These are phyloP conservation scores for Corymbia calophylla DNA, from an alignment of 441 rosid species.

Conservation along the genomic window DNA sequence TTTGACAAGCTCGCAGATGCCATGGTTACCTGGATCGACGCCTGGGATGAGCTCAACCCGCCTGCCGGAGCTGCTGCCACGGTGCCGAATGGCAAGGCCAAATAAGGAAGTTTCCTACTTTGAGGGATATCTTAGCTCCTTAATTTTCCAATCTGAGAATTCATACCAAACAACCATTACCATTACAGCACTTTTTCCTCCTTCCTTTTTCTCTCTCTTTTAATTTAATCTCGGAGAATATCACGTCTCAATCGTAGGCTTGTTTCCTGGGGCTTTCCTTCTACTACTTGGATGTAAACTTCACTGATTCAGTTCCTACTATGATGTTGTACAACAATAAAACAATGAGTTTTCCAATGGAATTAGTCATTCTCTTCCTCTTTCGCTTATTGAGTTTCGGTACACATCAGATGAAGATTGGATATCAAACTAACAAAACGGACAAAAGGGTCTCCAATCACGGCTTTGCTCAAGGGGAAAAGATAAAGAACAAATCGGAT, in stretches of 20 bases:
- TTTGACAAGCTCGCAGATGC: slow-evolving; percentile 78
- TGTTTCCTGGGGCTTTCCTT: neutral
- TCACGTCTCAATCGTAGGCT: neutral
- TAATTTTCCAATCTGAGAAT: neutral
- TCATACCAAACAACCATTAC: neutral
- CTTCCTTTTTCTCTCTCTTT: neutral
- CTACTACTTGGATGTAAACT: neutral
- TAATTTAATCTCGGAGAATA: neutral
- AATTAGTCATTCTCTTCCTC: neutral
- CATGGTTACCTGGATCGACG: slow-evolving; percentile 91
- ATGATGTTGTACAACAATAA: neutral
- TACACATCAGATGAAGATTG: neutral
- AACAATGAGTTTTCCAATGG: neutral
- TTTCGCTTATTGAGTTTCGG: neutral
- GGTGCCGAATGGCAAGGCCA: neutral
- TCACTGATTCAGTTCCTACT: neutral
- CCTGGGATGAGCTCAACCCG: slow-evolving; percentile 91
- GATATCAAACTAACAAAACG: neutral
- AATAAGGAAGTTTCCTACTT: neutral
- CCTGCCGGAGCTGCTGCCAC: neutral
- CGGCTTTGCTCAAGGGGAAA: neutral
- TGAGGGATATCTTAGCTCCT: neutral
- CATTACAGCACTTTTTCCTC: neutral
- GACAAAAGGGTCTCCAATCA: neutral
- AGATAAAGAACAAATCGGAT: neutral